Base-by-base conservation (phyloP, 2,329 filamentous ascomycete species). In the Grosmannia penicillata region DNA sequence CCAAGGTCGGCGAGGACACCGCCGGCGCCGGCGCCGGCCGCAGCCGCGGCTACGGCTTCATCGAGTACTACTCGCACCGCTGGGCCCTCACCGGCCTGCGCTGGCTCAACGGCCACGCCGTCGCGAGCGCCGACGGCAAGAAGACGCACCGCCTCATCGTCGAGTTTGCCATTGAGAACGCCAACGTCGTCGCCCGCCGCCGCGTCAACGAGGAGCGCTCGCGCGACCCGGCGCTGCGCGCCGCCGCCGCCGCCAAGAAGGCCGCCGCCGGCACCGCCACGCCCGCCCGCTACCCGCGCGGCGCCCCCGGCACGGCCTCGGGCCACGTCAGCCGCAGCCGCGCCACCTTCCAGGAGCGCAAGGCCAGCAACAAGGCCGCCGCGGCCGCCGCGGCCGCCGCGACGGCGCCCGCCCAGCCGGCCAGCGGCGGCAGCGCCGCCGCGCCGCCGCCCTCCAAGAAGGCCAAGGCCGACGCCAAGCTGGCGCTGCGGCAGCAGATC, bases 91-190 rank as follows among this genome's bases (percentile, higher is more conserved):
- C 96, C 84, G 91, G 85, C 19, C 65, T 98, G 45, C 72, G 91
- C 33, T 96, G 85, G 77, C 68, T 98, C 41, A 98, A 98, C 55
- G 87, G 89, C 2, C 78, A 72, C 42, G 62, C 72, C 24, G 49
- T 75, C 15, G 64, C 70, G 50, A 72, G 69, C 45, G 60, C 65
- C 19, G 60, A 71, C 38, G 86, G 91, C 47, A 33, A 25, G 33
- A 84, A 81, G 60, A 89, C 85, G 55, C 87, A 91, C 59, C 72
- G 91, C 11, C 62, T 98, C 37, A 85, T 98, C 53, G 89, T 89
- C 27, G 93, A 98, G 57, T 98, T 98, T 55, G 86, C 91, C 17
- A 94, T 98, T 55, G 91, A 98, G 61, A 98, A 98, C 51, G 87
- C 85, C 1, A 87, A 95, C 52, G 91, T 98, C 1, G 80, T 98